Evolutionary conservation across 2,329 filamentous ascomycete genomes (phyloP), one percentile per base, ranked within the genome.

Genomic region (Exophiala aquamarina): DNA sequence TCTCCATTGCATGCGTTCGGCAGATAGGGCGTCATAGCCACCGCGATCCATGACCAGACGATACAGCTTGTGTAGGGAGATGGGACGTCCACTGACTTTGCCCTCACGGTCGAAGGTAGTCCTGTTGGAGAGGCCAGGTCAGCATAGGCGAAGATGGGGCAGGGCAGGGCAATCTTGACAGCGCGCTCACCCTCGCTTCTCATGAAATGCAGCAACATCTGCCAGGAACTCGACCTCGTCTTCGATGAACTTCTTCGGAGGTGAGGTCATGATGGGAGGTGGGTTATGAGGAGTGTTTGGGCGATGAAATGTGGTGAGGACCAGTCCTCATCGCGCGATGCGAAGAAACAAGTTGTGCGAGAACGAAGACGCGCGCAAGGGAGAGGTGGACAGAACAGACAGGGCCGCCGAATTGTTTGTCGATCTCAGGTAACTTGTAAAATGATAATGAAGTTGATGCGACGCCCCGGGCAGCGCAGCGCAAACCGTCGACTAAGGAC

Each of bases 1-100:
- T 55, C 89, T 81, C 90, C 90, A 95, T 41, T 87, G 86, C 55
- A 94, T 78, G 72, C 92, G 93, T 66, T 92, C 82, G 70, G 82
- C 84, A 52, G 81, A 90, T 65, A 92, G 81, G 64, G 85, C 84
- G 69, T 95, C 90, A 66, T 95, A 95, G 49, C 90, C 90, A 43
- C 90, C 90, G 59, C 84, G 82, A 17, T 79, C 79, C 44, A 87
- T 78, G 14, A 95, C 86, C 57, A 83, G 78, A 54, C 86, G 85
- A 74, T 89, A 95, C 21, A 94, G 78, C 61, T 86, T 85, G 63
- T 84, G 74, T 20, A 95, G 75, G 62, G 95, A 87, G 52, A 95
- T 78, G 55, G 86, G 83, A 50, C 83, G 83, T 57, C 79, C 78
- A 51, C 87, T 89, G 59, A 94, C 82, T 70, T 88, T 90, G 41